These are phyloP conservation scores for Tardiomyces depauwii DNA, from an alignment of 1,139 yeast species.

Conservation along the genomic window DNA sequence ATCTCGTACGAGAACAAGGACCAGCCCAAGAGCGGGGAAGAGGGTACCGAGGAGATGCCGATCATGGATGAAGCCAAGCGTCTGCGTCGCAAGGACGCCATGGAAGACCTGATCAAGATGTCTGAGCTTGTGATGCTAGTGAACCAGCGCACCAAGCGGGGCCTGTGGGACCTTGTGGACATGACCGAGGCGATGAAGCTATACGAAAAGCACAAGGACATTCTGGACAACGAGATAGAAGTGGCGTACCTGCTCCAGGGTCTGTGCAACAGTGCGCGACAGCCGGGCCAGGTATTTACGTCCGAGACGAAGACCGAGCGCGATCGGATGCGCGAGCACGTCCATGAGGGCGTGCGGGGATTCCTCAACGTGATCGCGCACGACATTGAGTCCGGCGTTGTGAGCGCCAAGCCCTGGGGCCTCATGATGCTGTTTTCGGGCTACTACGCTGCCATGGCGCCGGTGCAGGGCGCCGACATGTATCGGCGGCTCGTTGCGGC, in stretches of 20 bases:
- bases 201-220: slow-evolving; percentile 14
- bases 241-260: slow-evolving; percentile 18
- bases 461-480: slow-evolving; percentile 41
- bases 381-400: slow-evolving; percentile 35
- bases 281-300: slow-evolving; percentile 8
- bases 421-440: slow-evolving; percentile 47
- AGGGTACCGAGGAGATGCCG: neutral
- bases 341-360: slow-evolving; percentile 26
- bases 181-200: slow-evolving; percentile 17
- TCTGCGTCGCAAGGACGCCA: neutral
- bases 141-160: slow-evolving; percentile 11
- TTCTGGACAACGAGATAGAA: slow-evolving; percentile 12
- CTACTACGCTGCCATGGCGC: slow-evolving; percentile 42
- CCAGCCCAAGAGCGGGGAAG: too few species aligned
- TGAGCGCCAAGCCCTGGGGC: slow-evolving; percentile 38
- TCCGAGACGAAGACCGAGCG: slow-evolving; percentile 12
- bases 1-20: too few species aligned
- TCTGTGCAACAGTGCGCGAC: slow-evolving; percentile 16
- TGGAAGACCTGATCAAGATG: neutral
- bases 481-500: slow-evolving; percentile 28
- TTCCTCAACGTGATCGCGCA: slow-evolving; percentile 28
- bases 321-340: slow-evolving; percentile 6
- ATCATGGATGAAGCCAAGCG: neutral
- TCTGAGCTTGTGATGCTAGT: slow-evolving; percentile 9
- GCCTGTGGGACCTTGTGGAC: slow-evolving; percentile 12